phyloP scores from a whole-genome alignment of 805 yeast species.

The Kazachstania kunashirensis region DNA sequence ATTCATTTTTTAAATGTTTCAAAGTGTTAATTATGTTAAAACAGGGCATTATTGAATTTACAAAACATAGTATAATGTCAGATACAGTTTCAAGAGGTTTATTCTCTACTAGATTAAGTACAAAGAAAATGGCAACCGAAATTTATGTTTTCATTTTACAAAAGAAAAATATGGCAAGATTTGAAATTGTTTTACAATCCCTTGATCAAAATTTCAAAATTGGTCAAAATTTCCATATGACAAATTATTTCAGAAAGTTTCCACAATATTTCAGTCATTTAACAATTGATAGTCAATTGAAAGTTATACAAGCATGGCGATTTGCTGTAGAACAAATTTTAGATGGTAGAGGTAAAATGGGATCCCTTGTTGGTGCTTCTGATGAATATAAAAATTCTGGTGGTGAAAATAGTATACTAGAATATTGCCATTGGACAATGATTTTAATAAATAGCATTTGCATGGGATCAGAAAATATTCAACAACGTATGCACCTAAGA shows the following conservation, averaged over 20 bases:
- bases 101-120: slow-evolving; percentile 61
- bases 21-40: slow-evolving; percentile 37
- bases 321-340: slow-evolving; percentile 53
- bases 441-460: slow-evolving; percentile 27
- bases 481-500: slow-evolving; percentile 27
- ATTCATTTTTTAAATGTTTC: slow-evolving; percentile 65
- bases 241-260: slow-evolving; percentile 10
- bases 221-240: slow-evolving; percentile 23
- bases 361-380: slow-evolving; percentile 86
- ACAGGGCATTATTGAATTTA: slow-evolving; percentile 22
- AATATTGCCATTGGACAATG: slow-evolving; percentile 27
- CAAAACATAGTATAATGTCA: slow-evolving; percentile 33
- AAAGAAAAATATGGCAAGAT: slow-evolving; percentile 38
- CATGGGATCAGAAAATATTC: slow-evolving; percentile 19
- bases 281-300: slow-evolving; percentile 17
- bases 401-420: slow-evolving; percentile 35
- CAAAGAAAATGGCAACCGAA: slow-evolving; percentile 75
- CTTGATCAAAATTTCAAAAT: slow-evolving; percentile 30
- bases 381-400: slow-evolving; percentile 52
- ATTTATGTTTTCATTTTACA: slow-evolving; percentile 50
- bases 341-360: slow-evolving; percentile 82
- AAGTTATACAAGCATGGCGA: slow-evolving; percentile 61
- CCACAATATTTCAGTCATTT: slow-evolving; percentile 16
- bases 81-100: slow-evolving; percentile 64
- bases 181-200: slow-evolving; percentile 30